Evolutionary conservation across 2,329 filamentous ascomycete species (phyloP).

Genomic region (Corynespora cassiicola): DNA sequence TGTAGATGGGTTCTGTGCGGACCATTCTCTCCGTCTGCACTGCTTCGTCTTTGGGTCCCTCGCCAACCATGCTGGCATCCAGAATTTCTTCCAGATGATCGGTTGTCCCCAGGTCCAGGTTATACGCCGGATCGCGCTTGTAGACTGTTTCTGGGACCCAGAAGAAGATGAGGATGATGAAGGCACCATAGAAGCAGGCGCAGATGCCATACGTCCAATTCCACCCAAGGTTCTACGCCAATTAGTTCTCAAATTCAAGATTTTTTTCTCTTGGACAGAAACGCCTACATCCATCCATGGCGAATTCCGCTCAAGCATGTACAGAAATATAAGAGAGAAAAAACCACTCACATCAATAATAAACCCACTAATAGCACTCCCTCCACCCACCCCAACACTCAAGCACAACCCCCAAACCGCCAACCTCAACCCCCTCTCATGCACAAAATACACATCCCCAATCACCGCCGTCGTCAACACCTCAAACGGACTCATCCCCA

Average conservation of each 20-base stretch:
- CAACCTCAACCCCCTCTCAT: slow-evolving; percentile 83
- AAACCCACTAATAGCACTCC: slow-evolving; percentile 23
- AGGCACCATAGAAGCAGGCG: slow-evolving; percentile 73
- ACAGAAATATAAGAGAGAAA: slow-evolving; percentile 66
- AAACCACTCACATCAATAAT: slow-evolving; percentile 64
- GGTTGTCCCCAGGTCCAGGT: slow-evolving; percentile 65
- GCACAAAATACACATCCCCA: slow-evolving; percentile 87
- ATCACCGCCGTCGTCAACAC: slow-evolving; percentile 65
- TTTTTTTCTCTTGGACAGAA: no score
- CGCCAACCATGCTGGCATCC: slow-evolving; percentile 13
- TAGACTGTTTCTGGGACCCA: slow-evolving; percentile 86
- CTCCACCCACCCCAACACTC: slow-evolving; percentile 22
- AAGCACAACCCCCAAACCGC: slow-evolving; percentile 53
- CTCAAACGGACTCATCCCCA: slow-evolving; percentile 30
- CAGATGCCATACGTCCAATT: slow-evolving; percentile 65
- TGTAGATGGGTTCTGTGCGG: slow-evolving; percentile 18
- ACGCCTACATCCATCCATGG: background rate
- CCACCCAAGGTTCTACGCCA: slow-evolving; percentile 65
- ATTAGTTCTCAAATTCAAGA: background rate
- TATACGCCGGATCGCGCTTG: slow-evolving; percentile 68
- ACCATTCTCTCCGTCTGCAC: slow-evolving; percentile 13
- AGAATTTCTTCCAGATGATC: slow-evolving; percentile 27
- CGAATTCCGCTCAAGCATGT: slow-evolving; percentile 75
- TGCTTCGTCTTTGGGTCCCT: slow-evolving; percentile 17
- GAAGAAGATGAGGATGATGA: slow-evolving; percentile 81